Percentiles rank a stretch among this genome's conserved stretches.
phyloP scores from a whole-genome alignment of 805 yeast genomes.

The Pichia deserticola region DNA sequence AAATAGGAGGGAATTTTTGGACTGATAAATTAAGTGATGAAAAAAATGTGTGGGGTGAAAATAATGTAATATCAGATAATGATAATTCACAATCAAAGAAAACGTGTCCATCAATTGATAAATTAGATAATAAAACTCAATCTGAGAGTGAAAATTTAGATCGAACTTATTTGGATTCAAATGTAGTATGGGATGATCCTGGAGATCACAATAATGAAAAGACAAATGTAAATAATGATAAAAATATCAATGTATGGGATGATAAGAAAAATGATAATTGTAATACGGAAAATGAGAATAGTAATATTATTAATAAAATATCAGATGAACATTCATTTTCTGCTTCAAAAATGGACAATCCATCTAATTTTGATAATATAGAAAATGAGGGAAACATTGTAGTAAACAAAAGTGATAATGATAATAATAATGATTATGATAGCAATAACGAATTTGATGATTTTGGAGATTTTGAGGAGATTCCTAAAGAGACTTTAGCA shows the following conservation, averaged over 20 bases:
- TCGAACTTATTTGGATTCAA: too few species aligned
- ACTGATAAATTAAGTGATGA: neutral
- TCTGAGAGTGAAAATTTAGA: too few species aligned
- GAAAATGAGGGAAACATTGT: neutral
- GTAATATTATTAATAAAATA: too few species aligned
- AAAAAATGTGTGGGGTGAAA: neutral
- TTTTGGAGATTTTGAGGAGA: slow-evolving; percentile 22
- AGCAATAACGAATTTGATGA: slow-evolving; percentile 13
- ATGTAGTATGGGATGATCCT: too few species aligned
- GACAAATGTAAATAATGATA: too few species aligned
- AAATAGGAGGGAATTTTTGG: slow-evolving; percentile 1
- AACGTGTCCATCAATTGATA: neutral
- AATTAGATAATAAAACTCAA: too few species aligned
- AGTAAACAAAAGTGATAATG: neutral
- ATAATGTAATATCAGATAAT: neutral
- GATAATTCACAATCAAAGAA: neutral
- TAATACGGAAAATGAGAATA: too few species aligned
- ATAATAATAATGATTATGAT: neutral
- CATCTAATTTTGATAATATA: neutral
- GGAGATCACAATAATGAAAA: too few species aligned
- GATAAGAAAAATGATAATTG: too few species aligned
- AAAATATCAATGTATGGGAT: too few species aligned
- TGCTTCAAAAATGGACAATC: too few species aligned
- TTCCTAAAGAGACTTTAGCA: neutral
- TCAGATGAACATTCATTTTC: too few species aligned